Conservation (phyloP, 345 rosid genomes). For the Camelina hispida region DNA sequence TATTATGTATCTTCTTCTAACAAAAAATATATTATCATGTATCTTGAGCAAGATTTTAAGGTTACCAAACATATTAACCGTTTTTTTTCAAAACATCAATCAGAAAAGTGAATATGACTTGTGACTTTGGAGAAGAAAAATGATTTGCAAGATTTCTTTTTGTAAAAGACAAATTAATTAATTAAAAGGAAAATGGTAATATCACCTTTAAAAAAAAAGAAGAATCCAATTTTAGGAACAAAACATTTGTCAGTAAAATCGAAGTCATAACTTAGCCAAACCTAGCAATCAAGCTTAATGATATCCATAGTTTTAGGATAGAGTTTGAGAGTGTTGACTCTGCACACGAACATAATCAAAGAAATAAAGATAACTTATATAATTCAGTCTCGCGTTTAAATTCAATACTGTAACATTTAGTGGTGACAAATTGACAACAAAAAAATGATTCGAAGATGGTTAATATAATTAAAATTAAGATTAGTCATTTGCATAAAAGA, state of each 20-base stretch:
- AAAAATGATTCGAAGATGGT: constrained; percentile 10
- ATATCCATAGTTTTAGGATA: not conserved
- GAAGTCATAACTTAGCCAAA: not conserved
- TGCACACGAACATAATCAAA: constrained; percentile 1
- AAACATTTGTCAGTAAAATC: not conserved
- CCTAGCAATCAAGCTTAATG: not conserved
- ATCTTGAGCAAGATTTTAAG: not conserved
- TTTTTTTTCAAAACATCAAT: not conserved
- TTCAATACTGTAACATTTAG: no score
- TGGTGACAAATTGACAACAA: no score
- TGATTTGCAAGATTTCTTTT: not conserved
- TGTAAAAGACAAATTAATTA: not conserved
- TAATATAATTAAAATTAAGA: not conserved
- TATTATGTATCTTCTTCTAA: not conserved
- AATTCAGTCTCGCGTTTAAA: not conserved
- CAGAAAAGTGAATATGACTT: not conserved
- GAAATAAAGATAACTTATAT: not conserved
- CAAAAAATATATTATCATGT: not conserved
- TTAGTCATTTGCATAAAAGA: constrained; percentile 24
- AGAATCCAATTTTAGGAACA: no score
- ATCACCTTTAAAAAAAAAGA: no score
- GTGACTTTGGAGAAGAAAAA: no score
- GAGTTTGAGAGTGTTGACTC: not conserved
- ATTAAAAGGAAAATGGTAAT: not conserved
- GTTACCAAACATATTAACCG: not conserved